These are phyloP conservation scores for Xylaria sp. DNA, from an alignment of 2,329 filamentous ascomycete species.

Conservation along the genomic window DNA sequence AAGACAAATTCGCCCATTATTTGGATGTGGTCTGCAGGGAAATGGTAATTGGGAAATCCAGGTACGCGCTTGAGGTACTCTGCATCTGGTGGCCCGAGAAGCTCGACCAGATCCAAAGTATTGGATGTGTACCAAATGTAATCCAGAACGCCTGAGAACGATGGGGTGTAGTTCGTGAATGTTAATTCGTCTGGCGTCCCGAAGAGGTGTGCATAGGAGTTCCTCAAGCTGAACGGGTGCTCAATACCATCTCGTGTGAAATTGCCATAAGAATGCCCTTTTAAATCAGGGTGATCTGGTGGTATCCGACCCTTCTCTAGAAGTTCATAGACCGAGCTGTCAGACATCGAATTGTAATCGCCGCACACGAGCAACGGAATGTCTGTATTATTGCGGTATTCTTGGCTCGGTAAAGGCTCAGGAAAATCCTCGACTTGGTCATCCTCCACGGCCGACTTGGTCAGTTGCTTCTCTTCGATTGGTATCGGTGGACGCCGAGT, in stretches of 20 bases:
- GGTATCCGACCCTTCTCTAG: slow-evolving; percentile 82
- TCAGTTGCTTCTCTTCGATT: slow-evolving; percentile 80
- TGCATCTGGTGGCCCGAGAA: slow-evolving; percentile 87
- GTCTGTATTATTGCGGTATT: slow-evolving; percentile 85
- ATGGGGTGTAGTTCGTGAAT: slow-evolving; percentile 96
- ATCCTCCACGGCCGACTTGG: slow-evolving; percentile 56
- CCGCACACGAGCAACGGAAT: slow-evolving; percentile 93
- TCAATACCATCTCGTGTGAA: slow-evolving; percentile 93
- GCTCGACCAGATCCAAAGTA: slow-evolving; percentile 81
- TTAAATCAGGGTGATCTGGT: slow-evolving; percentile 82
- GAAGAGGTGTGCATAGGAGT: slow-evolving; percentile 84
- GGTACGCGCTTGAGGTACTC: slow-evolving; percentile 87
- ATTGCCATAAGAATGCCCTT: slow-evolving; percentile 85
- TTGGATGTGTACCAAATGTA: slow-evolving; percentile 99
- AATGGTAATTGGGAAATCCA: slow-evolving; percentile 93
- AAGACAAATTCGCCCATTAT: slow-evolving; percentile 90
- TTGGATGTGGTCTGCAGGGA: slow-evolving; percentile 91
- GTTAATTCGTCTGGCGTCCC: slow-evolving; percentile 84
- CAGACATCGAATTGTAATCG: slow-evolving; percentile 91
- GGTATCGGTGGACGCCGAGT: slow-evolving; percentile 73
- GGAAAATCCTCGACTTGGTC: slow-evolving; percentile 64
- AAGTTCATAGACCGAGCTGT: slow-evolving; percentile 91
- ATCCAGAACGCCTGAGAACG: slow-evolving; percentile 92
- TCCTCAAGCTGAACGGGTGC: slow-evolving; percentile 93
- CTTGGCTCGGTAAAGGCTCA: slow-evolving; percentile 81